Evolutionary conservation across 2,329 filamentous ascomycete genomes (phyloP).

Genomic region (Canariomyces notabilis): DNA sequence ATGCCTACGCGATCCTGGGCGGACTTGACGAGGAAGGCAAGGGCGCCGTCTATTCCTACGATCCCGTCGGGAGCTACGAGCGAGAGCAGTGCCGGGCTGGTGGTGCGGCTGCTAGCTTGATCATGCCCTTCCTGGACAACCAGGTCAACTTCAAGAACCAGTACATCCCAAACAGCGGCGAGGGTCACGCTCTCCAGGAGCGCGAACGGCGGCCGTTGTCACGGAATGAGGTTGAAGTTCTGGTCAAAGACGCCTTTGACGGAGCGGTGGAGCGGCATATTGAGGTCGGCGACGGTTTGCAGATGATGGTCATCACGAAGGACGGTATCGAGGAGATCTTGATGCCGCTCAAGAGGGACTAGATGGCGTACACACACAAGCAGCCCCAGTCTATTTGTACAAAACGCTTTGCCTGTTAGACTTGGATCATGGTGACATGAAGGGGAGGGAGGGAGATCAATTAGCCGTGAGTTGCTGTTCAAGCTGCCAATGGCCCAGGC

Average conservation of each 20-base stretch:
- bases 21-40: constrained; percentile 92
- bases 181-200: constrained; percentile 73
- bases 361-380: constrained; percentile 28
- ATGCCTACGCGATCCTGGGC: constrained; percentile 88
- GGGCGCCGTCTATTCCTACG: constrained; percentile 94
- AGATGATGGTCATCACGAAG: constrained; percentile 89
- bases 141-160: constrained; percentile 99
- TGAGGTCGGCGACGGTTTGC: constrained; percentile 92
- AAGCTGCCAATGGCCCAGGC: not conserved
- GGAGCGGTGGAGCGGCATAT: constrained; percentile 98
- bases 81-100: constrained; percentile 92
- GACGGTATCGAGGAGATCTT: constrained; percentile 84
- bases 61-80: constrained; percentile 97
- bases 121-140: constrained; percentile 99
- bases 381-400: constrained; percentile 7
- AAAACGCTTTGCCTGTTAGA: not conserved
- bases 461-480: not conserved
- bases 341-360: constrained; percentile 85
- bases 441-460: not conserved
- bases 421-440: no score
- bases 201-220: constrained; percentile 66
- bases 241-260: constrained; percentile 97
- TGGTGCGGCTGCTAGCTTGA: constrained; percentile 85
- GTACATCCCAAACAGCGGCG: constrained; percentile 80
- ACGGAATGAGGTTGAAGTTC: constrained; percentile 67